Percentiles rank a stretch among this genome's conserved stretches.
Conservation (phyloP, 306 rosid species). For the Dryas octopetala region DNA sequence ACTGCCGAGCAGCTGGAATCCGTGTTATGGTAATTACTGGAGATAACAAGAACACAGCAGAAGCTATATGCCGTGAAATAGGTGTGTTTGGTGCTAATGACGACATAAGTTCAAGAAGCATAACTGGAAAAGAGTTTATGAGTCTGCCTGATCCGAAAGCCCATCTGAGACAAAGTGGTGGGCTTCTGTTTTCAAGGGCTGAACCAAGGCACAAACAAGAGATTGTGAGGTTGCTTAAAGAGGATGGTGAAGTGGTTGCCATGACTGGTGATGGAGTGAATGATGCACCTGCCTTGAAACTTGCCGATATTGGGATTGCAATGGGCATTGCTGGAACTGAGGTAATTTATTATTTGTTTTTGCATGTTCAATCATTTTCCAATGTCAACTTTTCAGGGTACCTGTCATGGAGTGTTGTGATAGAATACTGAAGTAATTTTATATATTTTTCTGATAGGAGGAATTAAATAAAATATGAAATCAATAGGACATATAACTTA, state of each 20-base stretch:
- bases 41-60: slow-evolving; percentile 83
- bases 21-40: slow-evolving; percentile 87
- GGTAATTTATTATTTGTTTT: slow-evolving; percentile 39
- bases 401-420: not conserved
- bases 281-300: slow-evolving; percentile 90
- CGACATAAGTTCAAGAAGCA: slow-evolving; percentile 48
- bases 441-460: not conserved
- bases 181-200: slow-evolving; percentile 78
- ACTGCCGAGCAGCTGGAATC: slow-evolving; percentile 84
- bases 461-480: not conserved
- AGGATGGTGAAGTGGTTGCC: slow-evolving; percentile 82
- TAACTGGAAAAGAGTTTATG: slow-evolving; percentile 72
- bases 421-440: not conserved
- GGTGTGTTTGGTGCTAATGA: slow-evolving; percentile 63
- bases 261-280: slow-evolving; percentile 96
- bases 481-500: not conserved
- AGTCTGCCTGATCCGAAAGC: slow-evolving; percentile 44
- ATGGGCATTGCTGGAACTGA: slow-evolving; percentile 94
- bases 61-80: slow-evolving; percentile 77
- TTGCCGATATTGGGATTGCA: slow-evolving; percentile 89
- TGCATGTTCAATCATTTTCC: not conserved
- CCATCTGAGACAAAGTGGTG: slow-evolving; percentile 52
- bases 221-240: slow-evolving; percentile 77
- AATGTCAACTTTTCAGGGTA: not conserved
- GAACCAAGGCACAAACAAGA: slow-evolving; percentile 92